phyloP scores from a whole-genome alignment of 371 early-diverging fungal species.

The Syncephalastrum monosporum region DNA sequence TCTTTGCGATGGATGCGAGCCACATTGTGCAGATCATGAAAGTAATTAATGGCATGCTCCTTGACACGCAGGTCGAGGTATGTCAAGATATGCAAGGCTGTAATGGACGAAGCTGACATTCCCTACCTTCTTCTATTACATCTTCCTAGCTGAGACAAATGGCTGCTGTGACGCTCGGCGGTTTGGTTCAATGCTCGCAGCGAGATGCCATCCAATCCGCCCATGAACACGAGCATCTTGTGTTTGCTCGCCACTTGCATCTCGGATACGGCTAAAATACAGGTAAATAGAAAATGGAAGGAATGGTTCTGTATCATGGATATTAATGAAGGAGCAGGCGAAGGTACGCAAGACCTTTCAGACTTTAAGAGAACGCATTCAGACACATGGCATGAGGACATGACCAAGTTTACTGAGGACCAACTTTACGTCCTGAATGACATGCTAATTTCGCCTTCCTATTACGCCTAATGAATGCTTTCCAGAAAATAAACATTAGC shows the following conservation, averaged over 20 bases:
- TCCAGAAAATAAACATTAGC: too few species aligned
- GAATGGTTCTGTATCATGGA: neutral
- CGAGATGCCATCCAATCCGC: slow-evolving; percentile 67
- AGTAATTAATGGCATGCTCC: slow-evolving; percentile 60
- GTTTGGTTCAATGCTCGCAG: slow-evolving; percentile 84
- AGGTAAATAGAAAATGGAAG: slow-evolving; percentile 47
- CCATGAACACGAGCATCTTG: slow-evolving; percentile 60
- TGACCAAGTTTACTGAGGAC: slow-evolving; percentile 70
- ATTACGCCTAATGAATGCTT: slow-evolving; percentile 35
- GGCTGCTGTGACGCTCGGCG: slow-evolving; percentile 80
- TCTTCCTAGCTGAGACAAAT: slow-evolving; percentile 70
- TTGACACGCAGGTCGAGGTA: slow-evolving; percentile 78
- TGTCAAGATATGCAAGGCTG: neutral
- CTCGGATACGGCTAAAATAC: slow-evolving; percentile 86
- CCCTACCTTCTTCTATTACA: slow-evolving; percentile 1
- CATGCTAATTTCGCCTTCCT: slow-evolving; percentile 84
- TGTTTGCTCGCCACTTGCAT: slow-evolving; percentile 73
- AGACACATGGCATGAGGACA: slow-evolving; percentile 92
- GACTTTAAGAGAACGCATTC: slow-evolving; percentile 93
- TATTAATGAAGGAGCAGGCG: slow-evolving; percentile 33
- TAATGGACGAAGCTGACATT: neutral
- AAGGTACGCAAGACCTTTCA: slow-evolving; percentile 86
- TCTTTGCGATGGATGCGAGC: slow-evolving; percentile 57
- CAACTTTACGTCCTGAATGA: slow-evolving; percentile 80
- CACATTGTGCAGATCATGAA: slow-evolving; percentile 60